These are phyloP conservation scores for Barnettozyma salicaria DNA, from an alignment of 805 yeast species.

Conservation along the genomic window DNA sequence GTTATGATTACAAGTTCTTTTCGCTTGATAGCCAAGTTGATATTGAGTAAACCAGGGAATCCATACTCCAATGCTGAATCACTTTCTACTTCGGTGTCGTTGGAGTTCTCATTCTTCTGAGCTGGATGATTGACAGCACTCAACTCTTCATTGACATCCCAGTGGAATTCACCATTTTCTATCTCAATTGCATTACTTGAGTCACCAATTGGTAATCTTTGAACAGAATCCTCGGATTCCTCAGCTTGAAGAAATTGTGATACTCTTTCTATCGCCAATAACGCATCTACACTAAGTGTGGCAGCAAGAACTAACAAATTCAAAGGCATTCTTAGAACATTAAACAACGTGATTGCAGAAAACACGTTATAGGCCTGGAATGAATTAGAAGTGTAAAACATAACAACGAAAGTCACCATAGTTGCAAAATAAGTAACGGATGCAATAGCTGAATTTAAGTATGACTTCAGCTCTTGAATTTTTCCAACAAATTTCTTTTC, in stretches of 20 bases:
- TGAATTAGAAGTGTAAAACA: constrained; percentile 38
- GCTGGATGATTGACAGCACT: no score
- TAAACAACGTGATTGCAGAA: constrained; percentile 66
- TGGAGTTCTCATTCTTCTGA: constrained; percentile 23
- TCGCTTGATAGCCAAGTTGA: constrained; percentile 47
- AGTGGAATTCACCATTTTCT: constrained; percentile 43
- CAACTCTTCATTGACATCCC: no score
- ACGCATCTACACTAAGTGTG: constrained; percentile 57
- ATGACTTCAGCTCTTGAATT: constrained; percentile 61
- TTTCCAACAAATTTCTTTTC: constrained; percentile 59
- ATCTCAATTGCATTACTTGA: constrained; percentile 40
- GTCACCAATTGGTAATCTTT: constrained; percentile 29
- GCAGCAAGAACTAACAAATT: constrained; percentile 63
- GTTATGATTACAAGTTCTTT: constrained; percentile 73
- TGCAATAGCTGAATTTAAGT: constrained; percentile 58
- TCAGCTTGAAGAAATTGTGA: constrained; percentile 38
- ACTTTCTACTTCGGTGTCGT: constrained; percentile 3
- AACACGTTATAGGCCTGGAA: constrained; percentile 59
- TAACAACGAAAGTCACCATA: constrained; percentile 62
- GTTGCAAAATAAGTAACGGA: constrained; percentile 48
- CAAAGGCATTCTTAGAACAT: constrained; percentile 51
- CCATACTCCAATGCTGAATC: constrained; percentile 21
- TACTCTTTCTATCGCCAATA: constrained; percentile 50
- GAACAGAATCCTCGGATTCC: constrained; percentile 31
- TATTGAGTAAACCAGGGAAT: constrained; percentile 38